Base-by-base conservation (phyloP, 306 rosid species). In the Parietaria judaica region DNA sequence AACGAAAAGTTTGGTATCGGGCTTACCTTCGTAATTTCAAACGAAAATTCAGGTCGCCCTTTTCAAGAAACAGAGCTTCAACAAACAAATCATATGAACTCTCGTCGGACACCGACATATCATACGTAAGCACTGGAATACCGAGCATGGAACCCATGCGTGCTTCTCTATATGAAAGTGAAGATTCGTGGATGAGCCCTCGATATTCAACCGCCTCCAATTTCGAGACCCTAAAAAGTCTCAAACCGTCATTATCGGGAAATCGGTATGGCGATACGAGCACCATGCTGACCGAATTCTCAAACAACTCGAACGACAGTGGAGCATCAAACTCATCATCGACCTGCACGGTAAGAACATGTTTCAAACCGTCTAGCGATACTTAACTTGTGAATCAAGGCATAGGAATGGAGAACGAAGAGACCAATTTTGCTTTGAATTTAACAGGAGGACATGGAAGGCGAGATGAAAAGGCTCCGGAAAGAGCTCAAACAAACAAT, bases 391-490 rank as follows among this genome's bases (percentile, higher is more conserved):
- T 41, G 45, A 41, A 41, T 41, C 9, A 41, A 41, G 6, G 45
- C 45, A 41, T 41, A 41, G 9, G 7, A 41, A 41, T 1, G 45
- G 45, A 41, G n/a, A 9, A 46, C 17, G 52, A 1, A 14, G 4
- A 41, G 45, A 41, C 45, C 66, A 14, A 23, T 4, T 45, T 39
- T 58, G 39, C 60, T 61, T 76, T 60, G 48, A 70, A 69, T 14
- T 15, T 23, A 36, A 36, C 23, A 68, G 98, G 96, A 88, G 53
- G 96, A 84, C 10, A 74, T 80, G 56, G 98, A 92, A 71, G 81
- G 86, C 7, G 98, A 92, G 80, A 86, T 92, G 98, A 79, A 82
- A 71, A 75, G 96, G 76, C 73, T 92, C 54, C 80, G 74, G 77
- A 72, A 80, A 59, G 98, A 92, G 78, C 85, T 92, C 59, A 80